Conservation (phyloP, 1,139 yeast genomes). For the Debaryomycetaceae sp. region DNA sequence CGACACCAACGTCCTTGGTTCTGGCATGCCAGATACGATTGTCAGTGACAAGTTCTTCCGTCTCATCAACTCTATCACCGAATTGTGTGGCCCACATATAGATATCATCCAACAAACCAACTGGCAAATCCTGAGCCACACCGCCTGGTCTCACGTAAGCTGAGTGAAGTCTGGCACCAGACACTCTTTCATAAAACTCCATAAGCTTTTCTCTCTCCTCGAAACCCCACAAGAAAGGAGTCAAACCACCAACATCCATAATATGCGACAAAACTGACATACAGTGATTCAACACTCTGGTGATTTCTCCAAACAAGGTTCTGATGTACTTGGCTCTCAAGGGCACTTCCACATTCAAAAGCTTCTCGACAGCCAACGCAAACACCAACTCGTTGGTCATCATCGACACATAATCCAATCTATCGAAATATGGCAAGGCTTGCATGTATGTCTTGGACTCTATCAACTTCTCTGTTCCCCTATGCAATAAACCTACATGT, state of each 20-base stretch:
- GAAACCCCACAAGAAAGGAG: conserved; percentile 93
- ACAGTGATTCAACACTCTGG: conserved; percentile 78
- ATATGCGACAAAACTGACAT: conserved; percentile 88
- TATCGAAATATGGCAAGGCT: conserved; percentile 86
- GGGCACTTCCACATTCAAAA: conserved; percentile 82
- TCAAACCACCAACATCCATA: conserved; percentile 93
- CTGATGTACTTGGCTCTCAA: conserved; percentile 81
- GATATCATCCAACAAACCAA: conserved; percentile 82
- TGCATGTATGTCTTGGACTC: conserved; percentile 81
- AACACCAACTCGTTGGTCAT: conserved; percentile 91
- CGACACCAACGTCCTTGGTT: conserved; percentile 75
- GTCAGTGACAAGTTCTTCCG: conserved; percentile 85
- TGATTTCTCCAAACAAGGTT: conserved; percentile 83
- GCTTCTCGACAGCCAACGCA: conserved; percentile 80
- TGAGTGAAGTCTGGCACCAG: conserved; percentile 86
- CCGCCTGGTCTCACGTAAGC: conserved; percentile 94
- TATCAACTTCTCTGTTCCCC: conserved; percentile 87
- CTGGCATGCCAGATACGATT: conserved; percentile 93
- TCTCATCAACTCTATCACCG: conserved; percentile 89
- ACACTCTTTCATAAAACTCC: conserved; percentile 90
- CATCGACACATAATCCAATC: conserved; percentile 87
- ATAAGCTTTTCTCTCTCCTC: conserved; percentile 91
- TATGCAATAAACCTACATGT: conserved; percentile 80
- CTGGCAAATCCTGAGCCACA: conserved; percentile 84
- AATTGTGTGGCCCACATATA: conserved; percentile 97